Evolutionary conservation across 371 early-diverging fungal species (phyloP).

Genomic region (Lichtheimia hyalospora): DNA sequence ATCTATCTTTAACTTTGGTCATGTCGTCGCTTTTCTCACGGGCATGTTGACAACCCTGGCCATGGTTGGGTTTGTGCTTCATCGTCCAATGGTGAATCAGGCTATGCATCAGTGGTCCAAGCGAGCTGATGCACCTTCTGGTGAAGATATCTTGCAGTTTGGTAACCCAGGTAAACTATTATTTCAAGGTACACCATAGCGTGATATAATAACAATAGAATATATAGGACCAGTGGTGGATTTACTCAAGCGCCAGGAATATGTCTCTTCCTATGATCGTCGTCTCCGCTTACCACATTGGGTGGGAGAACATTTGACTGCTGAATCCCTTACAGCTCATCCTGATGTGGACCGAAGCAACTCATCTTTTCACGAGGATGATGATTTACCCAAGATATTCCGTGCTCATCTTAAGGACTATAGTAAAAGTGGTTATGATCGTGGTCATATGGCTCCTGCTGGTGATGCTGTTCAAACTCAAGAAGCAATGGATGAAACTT

Average conservation of each 20-base stretch:
- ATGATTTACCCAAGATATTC: conserved; percentile 57
- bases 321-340: conserved; percentile 50
- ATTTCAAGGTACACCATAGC: neutral
- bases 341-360: conserved; percentile 55
- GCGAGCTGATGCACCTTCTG: neutral
- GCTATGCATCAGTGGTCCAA: neutral
- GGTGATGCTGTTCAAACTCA: conserved; percentile 67
- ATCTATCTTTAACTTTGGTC: neutral
- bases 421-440: conserved; percentile 72
- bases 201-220: neutral
- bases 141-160: conserved; percentile 27
- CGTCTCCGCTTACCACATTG: conserved; percentile 78
- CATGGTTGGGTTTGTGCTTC: neutral
- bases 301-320: conserved; percentile 80
- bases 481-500: conserved; percentile 74
- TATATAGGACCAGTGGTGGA: conserved; percentile 49
- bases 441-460: conserved; percentile 83
- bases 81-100: neutral
- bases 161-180: conserved; percentile 48
- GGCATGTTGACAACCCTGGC: neutral
- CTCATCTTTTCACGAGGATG: conserved; percentile 68
- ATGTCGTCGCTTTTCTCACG: neutral
- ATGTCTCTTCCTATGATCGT: conserved; percentile 66
- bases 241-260: conserved; percentile 47
- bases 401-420: conserved; percentile 68